Percentiles rank a stretch among this genome's conserved stretches.
Conservation (phyloP, 305 asterid genomes). For the Fraxinus nigra region DNA sequence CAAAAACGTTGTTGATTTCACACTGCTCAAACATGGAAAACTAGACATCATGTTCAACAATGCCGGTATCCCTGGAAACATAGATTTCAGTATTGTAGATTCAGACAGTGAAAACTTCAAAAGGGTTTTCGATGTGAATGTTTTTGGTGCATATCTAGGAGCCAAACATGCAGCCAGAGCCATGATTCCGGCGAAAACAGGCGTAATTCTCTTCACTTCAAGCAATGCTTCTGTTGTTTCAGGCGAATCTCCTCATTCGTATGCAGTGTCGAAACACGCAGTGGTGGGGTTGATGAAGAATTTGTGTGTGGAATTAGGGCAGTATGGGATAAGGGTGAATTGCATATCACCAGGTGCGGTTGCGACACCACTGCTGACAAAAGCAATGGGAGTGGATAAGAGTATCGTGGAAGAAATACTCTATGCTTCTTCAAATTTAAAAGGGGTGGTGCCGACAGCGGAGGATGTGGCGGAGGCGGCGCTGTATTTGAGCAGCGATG, state of each 20-base stretch:
- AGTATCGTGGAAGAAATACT: constrained; percentile 39
- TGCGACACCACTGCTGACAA: constrained; percentile 55
- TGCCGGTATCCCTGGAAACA: constrained; percentile 59
- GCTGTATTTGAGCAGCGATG: constrained; percentile 46
- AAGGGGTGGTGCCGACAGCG: constrained; percentile 42
- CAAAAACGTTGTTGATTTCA: constrained; percentile 33
- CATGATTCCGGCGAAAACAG: constrained; percentile 48
- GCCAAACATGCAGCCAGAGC: constrained; percentile 60
- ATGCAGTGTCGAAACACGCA: constrained; percentile 58
- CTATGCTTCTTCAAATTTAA: constrained; percentile 38
- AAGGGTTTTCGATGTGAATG: constrained; percentile 51
- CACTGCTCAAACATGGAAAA: constrained; percentile 42
- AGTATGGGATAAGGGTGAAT: constrained; percentile 59
- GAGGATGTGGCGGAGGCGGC: constrained; percentile 72
- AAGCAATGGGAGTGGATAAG: constrained; percentile 33
- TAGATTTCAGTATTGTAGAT: constrained; percentile 38
- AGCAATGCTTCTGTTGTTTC: constrained; percentile 41
- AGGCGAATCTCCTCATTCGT: constrained; percentile 52
- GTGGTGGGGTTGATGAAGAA: constrained; percentile 67
- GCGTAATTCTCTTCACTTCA: constrained; percentile 45
- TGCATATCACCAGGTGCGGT: constrained; percentile 60
- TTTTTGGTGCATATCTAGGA: constrained; percentile 48
- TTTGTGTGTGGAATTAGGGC: constrained; percentile 62
- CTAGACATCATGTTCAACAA: constrained; percentile 78
- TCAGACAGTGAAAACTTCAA: constrained; percentile 44